Conservation (phyloP, 2,329 filamentous ascomycete genomes). For the Clathrospora elynae region DNA sequence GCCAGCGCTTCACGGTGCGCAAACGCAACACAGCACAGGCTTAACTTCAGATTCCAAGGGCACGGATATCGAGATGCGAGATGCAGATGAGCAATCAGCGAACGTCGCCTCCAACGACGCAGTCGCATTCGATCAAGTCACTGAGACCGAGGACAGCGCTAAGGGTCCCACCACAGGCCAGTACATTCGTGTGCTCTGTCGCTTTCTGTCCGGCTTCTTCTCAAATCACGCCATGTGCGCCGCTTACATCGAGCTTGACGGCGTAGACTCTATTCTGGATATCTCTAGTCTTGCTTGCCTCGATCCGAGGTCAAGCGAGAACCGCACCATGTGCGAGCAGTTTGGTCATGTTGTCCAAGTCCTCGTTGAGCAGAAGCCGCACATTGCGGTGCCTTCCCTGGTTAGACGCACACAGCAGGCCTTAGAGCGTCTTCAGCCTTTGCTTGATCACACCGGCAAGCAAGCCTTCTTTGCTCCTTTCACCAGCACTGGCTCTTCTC, state of each 20-base stretch:
- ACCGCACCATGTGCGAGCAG: constrained; percentile 65
- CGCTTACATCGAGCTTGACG: constrained; percentile 77
- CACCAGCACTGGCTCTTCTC: constrained; percentile 38
- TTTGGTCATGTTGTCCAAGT: constrained; percentile 75
- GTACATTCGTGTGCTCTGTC: constrained; percentile 77
- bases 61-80: constrained; percentile 68
- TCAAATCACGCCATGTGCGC: constrained; percentile 73
- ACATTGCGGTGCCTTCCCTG: constrained; percentile 80
- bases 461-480: constrained; percentile 74
- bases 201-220: constrained; percentile 79
- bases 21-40: constrained; percentile 41
- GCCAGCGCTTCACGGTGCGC: constrained; percentile 49
- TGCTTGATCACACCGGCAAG: constrained; percentile 60
- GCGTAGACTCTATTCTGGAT: constrained; percentile 82
- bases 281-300: constrained; percentile 82
- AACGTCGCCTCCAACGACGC: constrained; percentile 21
- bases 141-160: constrained; percentile 57
- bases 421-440: constrained; percentile 68
- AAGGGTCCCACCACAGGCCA: constrained; percentile 61
- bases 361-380: constrained; percentile 78
- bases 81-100: constrained; percentile 44
- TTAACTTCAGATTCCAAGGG: constrained; percentile 18
- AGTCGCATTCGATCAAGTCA: constrained; percentile 46
- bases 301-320: constrained; percentile 71
- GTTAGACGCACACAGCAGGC: constrained; percentile 74